phyloP scores from a whole-genome alignment of 2,329 filamentous ascomycete genomes.

The Xylariaceae sp. region DNA sequence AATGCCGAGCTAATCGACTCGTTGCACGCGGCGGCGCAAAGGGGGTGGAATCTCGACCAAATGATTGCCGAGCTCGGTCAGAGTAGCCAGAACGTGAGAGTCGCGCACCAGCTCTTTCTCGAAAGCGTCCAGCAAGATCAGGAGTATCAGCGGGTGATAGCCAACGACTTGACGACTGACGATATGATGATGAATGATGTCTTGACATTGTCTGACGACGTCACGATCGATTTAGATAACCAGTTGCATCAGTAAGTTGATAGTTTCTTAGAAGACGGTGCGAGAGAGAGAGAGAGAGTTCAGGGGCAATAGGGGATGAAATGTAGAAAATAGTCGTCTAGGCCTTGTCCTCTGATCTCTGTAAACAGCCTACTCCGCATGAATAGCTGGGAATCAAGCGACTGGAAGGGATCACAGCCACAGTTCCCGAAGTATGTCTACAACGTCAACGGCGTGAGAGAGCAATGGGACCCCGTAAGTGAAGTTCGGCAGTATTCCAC shows the following conservation, averaged over 20 bases:
- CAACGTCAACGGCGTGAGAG: constrained; percentile 19
- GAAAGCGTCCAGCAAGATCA: constrained; percentile 21
- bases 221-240: constrained; percentile 13
- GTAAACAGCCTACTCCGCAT: constrained; percentile 18
- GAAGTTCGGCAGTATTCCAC: too few relatives aligned
- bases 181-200: constrained; percentile 21
- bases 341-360: constrained; percentile 1
- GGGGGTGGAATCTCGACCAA: constrained; percentile 15
- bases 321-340: not conserved
- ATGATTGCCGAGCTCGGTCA: constrained; percentile 8
- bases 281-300: too few relatives aligned
- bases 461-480: constrained; percentile 26
- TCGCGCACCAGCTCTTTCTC: constrained; percentile 18
- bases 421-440: constrained; percentile 20
- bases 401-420: constrained; percentile 8
- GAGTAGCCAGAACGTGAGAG: not conserved
- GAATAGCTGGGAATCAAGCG: constrained; percentile 10
- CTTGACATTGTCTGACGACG: constrained; percentile 18
- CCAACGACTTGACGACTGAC: constrained; percentile 26
- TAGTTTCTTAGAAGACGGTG: too few relatives aligned
- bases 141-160: constrained; percentile 24
- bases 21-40: not conserved
- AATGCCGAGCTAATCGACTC: constrained; percentile 9
- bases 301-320: too few relatives aligned
- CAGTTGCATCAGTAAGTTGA: constrained; percentile 25